Evolutionary conservation across 179 eudicot genomes (phyloP), one percentile per base, ranked within the genome.

Genomic region (Kewa caespitosa): DNA sequence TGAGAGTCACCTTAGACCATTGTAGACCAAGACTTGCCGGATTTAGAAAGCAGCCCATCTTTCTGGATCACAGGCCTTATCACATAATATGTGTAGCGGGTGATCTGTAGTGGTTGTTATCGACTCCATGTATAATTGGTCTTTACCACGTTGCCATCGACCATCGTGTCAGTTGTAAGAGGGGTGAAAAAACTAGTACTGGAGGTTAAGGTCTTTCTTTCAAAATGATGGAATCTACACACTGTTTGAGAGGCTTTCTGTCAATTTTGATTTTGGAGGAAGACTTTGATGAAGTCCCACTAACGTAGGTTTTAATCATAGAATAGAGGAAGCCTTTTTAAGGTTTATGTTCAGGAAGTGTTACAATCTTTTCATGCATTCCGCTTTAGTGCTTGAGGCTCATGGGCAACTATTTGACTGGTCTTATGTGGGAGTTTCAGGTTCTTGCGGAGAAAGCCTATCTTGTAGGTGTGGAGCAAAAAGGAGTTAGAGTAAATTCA

Each of bases 401-500:
- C 17, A 54, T 39, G 69, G 46, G 50, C 39, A 43, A 68, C 33
- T 61, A 59, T 38, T 30, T 30, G 25, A 38, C 71, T 69, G 63
- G 63, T 52, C 57, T 75, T 68, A 59, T 34, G 28, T 61, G 70
- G 57, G 27, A 61, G 22, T 78, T 69, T 73, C 88, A 95, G 99
- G 89, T 95, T 74, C 88, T 91, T 82, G 97, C 90, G 74, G 99
- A 95, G 81, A 91, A 84, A 80, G 96, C 97, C 27, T 95, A 95
- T 84, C 87, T 93, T 72, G 91, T 95, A 32, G 97, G 99, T 72
- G 93, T 93, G 61, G 92, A 90, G 72, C 87, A 85, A 61, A 95
- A 95, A 86, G 95, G 95, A 42, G 83, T 79, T 66, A 81, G 52
- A 41, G 77, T 74, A 52, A 87, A 83, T 57, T 76, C 84, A 34